Base-by-base conservation (phyloP, 2,329 filamentous ascomycete species). In the Arachnomyces sp. region DNA sequence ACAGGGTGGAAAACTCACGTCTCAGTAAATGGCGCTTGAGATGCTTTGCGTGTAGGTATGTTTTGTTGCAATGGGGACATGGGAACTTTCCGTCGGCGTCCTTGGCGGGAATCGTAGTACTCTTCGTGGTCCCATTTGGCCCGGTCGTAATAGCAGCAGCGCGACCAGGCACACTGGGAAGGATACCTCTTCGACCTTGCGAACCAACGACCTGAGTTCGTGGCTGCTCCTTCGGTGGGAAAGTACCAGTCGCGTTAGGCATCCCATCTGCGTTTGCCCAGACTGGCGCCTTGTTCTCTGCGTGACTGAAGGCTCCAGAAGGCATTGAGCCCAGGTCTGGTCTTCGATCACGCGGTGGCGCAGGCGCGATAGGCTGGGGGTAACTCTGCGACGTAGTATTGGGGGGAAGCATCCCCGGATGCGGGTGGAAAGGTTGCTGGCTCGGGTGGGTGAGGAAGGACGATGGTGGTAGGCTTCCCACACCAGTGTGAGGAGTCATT, bases 11-110 rank as follows among this genome's bases (percentile, higher is more conserved):
- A n/a, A n/a, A 84, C 89, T 88, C 77, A 95, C 90, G 92, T 74
- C 92, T 77, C 53, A 96, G 72, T 44, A 96, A 76, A 74, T 96
- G 92, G 56, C 92, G 84, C 76, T 96, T 96, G 54, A 96, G 67
- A 67, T 96, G 92, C 73, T 98, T 96, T 34, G 90, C 84, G 63
- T 96, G 92, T 43, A 96, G 74, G 60, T 98, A 98, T 5, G 89
- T 95, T 73, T 96, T 96, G 56, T 87, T 94, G 70, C 92, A 98
- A 64, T 96, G 89, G 55, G 88, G 88, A 68, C 92, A 98, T 44
- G 92, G 90, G 60, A 93, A 98, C 71, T 96, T 96, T 59, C 92
- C 92, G 61, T 96, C 90, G 7, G 88, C 87, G 64, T 96, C 90
- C 71, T 96, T 95, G 53, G 86, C 83, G 12, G 89, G 88, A 48